Base-by-base conservation (phyloP, 2,329 filamentous ascomycete species). In the Exophiala spinifera region DNA sequence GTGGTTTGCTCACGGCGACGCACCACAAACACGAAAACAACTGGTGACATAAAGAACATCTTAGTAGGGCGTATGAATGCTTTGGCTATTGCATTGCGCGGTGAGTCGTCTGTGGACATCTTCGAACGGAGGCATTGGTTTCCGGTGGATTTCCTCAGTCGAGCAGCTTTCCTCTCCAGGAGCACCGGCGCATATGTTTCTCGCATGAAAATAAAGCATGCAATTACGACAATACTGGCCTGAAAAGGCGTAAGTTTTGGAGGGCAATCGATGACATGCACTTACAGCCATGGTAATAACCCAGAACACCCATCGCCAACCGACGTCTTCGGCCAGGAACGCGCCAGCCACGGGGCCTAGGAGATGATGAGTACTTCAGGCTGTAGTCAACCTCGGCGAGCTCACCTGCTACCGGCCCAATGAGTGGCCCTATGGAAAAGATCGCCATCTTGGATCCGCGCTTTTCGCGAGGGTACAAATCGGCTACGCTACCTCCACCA, bases 281-380 rank as follows among this genome's bases (percentile, higher is more conserved):
- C 81, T 88, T 0, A 82, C 80, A 4, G 89, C 76, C 46, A 95
- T 91, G 63, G 91, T 71, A 0, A 82, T 84, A 0, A 80, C 75
- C 69, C 78, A 86, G 69, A 55, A 49, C 61, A 64, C 17, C 64
- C 64, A 55, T 53, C 63, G 17, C 60, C 63, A 61, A 11, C 61
- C 63, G n/a, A 55, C 57, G 14, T 55, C 48, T 59, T 81, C 68
- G 1, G 80, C 74, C 20, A 86, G 79, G 62, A 82, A 86, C 0
- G 79, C 82, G 13, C 83, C 83, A 1, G 77, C 76, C 1, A 86
- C 80, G 1, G 84, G 84, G 0, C 83, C 85, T 39, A 39, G 36
- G 36, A 19, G 15, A 20, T 19, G 3, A 4, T 43, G 19, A 39
- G 36, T 15, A n/a, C 17, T 5, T 15, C 4, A 19, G 10, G 28